A percentile compares a stretch with the other conserved stretches of the same genome.
These are phyloP conservation scores for Pleomassaria siparia DNA, from an alignment of 2,329 filamentous ascomycete genomes.

Conservation along the genomic window DNA sequence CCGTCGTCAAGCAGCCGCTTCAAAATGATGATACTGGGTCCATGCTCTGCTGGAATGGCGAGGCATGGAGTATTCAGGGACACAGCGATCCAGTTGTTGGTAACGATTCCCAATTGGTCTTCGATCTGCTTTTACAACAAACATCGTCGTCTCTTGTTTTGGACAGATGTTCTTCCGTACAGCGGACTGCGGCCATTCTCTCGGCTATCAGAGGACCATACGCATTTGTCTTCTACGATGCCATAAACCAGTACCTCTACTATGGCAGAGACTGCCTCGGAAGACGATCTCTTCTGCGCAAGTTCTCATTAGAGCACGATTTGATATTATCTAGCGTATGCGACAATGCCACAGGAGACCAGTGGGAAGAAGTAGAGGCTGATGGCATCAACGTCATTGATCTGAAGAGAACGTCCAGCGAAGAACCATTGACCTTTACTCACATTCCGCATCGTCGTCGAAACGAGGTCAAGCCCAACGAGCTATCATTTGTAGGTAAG, in stretches of 20 bases:
- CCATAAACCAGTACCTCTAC: constrained; percentile 62
- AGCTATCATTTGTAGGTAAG: constrained; percentile 38
- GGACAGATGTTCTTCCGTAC: constrained; percentile 6
- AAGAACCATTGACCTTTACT: constrained; percentile 5
- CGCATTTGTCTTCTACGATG: constrained; percentile 83
- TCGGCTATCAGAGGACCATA: constrained; percentile 67
- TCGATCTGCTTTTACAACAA: constrained; percentile 56
- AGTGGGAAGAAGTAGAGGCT: constrained; percentile 80
- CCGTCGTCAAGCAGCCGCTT: constrained; percentile 73
- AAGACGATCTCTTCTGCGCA: constrained; percentile 73
- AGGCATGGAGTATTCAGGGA: constrained; percentile 76
- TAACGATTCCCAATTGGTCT: constrained; percentile 77
- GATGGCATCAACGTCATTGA: constrained; percentile 76
- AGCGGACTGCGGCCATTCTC: constrained; percentile 23
- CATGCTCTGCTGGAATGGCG: constrained; percentile 93
- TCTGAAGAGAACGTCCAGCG: constrained; percentile 39
- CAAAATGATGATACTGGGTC: constrained; percentile 59
- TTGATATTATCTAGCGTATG: constrained; percentile 39
- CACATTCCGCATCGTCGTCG: constrained; percentile 28
- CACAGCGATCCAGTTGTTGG: constrained; percentile 59
- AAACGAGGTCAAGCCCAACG: constrained; percentile 7
- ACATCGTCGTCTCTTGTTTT: constrained; percentile 3
- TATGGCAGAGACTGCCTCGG: constrained; percentile 88
- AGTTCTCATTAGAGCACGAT: constrained; percentile 50
- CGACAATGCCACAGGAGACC: constrained; percentile 40